Base-by-base conservation (phyloP, 495 filamentous ascomycete genomes). In the Paragyromitra xinjiangensis region DNA sequence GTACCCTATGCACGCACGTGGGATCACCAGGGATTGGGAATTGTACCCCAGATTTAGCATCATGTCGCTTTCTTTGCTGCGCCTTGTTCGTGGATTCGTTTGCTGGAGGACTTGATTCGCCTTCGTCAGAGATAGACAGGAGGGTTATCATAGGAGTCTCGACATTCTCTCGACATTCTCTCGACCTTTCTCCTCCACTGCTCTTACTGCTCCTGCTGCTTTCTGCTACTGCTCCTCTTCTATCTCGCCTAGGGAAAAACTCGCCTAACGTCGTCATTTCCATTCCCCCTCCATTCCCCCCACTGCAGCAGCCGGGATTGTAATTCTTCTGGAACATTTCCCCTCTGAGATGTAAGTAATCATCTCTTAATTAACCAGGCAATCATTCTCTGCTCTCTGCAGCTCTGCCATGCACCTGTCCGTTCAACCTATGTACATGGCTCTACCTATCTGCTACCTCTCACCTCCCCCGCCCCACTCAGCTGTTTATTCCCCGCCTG, bases 311-410 rank as follows among this genome's bases (percentile, higher is more conserved):
- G 67, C 40, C 16, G 67, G 39, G 67, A 29, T 59, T 40, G 8
- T 14, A 48, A 69, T 69, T 69, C n/a, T 69, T 69, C 67, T 69
- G 24, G 67, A 69, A 69, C 39, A 37, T 26, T 69, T 44, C 67
- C 67, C 4, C 37, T 45, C 51, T 44, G 14, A 59, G 56, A 16
- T 1, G 53, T 37, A 19, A 59, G 67, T 69, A 69, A 8, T 56
- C 53, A 26, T 26, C 19, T 22, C 11, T 44, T 50, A 34, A 34
- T 34, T 34, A 34, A 34, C 29, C 29, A 34, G 29, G 29, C 29
- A 34, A 34, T 34, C 40, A 40, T 50, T 40, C 44, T 39, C 16
- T 50, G 26, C 40, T 48, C 61, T 64, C 22, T 34, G n/a, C 40
- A 45, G 63, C 22, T 42, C 48, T 34, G 29, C 29, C 29, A 34